Conservation (phyloP, 1,139 yeast genomes). For the Debaryomyces nepalensis region DNA sequence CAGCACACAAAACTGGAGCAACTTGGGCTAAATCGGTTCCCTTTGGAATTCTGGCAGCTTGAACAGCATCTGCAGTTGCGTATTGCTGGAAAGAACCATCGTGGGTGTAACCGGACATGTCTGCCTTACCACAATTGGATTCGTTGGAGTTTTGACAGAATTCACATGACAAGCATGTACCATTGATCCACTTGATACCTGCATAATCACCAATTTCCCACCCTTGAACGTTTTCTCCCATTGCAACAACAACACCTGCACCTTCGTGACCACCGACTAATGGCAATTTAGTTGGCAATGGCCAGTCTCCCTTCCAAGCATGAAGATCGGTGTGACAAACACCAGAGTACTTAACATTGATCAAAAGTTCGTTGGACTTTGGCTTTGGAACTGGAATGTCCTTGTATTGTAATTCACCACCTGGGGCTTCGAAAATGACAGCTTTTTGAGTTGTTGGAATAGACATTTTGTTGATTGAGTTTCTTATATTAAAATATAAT, state of each 20-base stretch:
- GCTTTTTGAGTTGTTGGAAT: conserved; percentile 47
- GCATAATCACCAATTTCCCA: conserved; percentile 74
- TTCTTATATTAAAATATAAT: conserved; percentile 1
- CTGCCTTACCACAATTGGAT: conserved; percentile 70
- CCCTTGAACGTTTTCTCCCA: conserved; percentile 67
- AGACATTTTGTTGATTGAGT: conserved; percentile 18
- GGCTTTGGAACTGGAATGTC: conserved; percentile 73
- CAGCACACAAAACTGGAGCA: conserved; percentile 83
- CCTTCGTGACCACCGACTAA: conserved; percentile 86
- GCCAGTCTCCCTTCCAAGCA: conserved; percentile 86
- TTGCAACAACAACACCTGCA: conserved; percentile 77
- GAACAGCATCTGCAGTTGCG: conserved; percentile 84
- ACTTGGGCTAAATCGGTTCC: conserved; percentile 73
- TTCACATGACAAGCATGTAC: conserved; percentile 73
- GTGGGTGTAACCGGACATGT: conserved; percentile 75
- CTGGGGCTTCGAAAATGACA: conserved; percentile 41
- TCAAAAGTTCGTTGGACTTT: conserved; percentile 66
- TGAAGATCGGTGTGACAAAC: conserved; percentile 82
- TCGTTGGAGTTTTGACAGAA: conserved; percentile 66
- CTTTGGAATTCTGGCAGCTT: conserved; percentile 76
- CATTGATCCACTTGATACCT: conserved; percentile 77
- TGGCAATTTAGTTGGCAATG: conserved; percentile 66
- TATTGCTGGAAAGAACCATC: conserved; percentile 83
- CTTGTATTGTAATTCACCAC: conserved; percentile 56
- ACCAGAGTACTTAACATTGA: conserved; percentile 75